Evolutionary conservation across 225 moss, liverwort and hornwort species (phyloP).

Genomic region (Sphagnum tenellum): DNA sequence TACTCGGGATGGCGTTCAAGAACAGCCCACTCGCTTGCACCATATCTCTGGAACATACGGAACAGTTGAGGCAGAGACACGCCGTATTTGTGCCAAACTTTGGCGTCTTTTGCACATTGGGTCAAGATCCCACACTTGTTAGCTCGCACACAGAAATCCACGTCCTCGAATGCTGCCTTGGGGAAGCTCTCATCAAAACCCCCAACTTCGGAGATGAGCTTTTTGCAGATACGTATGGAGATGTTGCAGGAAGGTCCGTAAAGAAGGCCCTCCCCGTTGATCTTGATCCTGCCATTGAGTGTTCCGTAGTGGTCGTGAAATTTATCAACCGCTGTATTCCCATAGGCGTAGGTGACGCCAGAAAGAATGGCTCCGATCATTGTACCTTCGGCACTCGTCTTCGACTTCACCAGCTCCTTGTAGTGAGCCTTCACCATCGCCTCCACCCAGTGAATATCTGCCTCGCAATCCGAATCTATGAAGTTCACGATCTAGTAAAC

Average conservation of each 20-base stretch:
- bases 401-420: slow-evolving; percentile 16
- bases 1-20: slow-evolving; percentile 42
- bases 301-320: slow-evolving; percentile 59
- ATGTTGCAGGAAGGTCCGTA: slow-evolving; percentile 54
- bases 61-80: slow-evolving; percentile 32
- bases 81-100: slow-evolving; percentile 53
- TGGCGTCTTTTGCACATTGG: slow-evolving; percentile 41
- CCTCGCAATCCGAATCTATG: slow-evolving; percentile 12
- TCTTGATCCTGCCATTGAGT: slow-evolving; percentile 42
- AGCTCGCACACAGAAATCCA: slow-evolving; percentile 49
- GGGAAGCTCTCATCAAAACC: slow-evolving; percentile 58
- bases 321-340: slow-evolving; percentile 25
- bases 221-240: slow-evolving; percentile 30
- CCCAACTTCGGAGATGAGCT: slow-evolving; percentile 40
- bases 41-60: slow-evolving; percentile 53
- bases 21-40: slow-evolving; percentile 59
- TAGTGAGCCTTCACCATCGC: slow-evolving; percentile 49
- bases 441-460: slow-evolving; percentile 46
- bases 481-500: too few species aligned
- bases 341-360: slow-evolving; percentile 29
- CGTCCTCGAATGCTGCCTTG: slow-evolving; percentile 55
- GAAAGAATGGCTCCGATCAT: slow-evolving; percentile 38
- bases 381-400: slow-evolving; percentile 22
- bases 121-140: slow-evolving; percentile 29
- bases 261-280: slow-evolving; percentile 37